phyloP scores from a whole-genome alignment of 2,329 filamentous ascomycete genomes.

The Gaeumannomyces tritici region DNA sequence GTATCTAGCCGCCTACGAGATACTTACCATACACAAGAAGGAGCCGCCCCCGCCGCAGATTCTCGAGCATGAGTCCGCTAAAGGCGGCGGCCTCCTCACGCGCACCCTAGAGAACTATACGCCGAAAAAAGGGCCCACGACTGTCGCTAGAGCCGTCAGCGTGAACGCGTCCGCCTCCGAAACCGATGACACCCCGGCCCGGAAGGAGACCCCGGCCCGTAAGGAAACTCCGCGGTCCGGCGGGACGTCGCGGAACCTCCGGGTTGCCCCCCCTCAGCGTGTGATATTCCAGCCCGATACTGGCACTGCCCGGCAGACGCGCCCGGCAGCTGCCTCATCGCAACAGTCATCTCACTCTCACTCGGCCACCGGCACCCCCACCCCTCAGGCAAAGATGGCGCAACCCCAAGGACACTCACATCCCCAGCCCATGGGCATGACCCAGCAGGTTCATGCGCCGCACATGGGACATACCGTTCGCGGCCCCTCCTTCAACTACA shows the following conservation, averaged over 20 bases:
- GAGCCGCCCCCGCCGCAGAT: constrained; percentile 84
- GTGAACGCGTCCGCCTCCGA: constrained; percentile 20
- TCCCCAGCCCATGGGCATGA: constrained; percentile 12
- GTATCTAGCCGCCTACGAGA: constrained; percentile 80
- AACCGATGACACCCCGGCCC: constrained; percentile 49
- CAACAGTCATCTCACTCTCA: constrained; percentile 23
- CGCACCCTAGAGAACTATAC: constrained; percentile 68
- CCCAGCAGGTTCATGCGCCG: constrained; percentile 14
- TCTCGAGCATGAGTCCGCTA: constrained; percentile 77
- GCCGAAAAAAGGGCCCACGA: constrained; percentile 20
- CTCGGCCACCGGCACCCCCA: constrained; percentile 15
- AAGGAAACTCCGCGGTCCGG: constrained; percentile 45
- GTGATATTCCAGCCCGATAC: constrained; percentile 80
- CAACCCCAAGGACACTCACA: constrained; percentile 14
- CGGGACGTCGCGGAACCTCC: constrained; percentile 54
- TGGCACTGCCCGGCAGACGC: constrained; percentile 51
- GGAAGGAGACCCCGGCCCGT: constrained; percentile 43
- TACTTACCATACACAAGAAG: constrained; percentile 64
- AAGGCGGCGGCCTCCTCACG: constrained; percentile 69
- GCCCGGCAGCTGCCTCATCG: constrained; percentile 39
- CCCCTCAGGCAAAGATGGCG: constrained; percentile 10
- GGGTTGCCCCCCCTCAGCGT: constrained; percentile 76
- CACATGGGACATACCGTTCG: constrained; percentile 20
- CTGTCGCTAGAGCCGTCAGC: constrained; percentile 18
- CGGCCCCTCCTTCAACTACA: constrained; percentile 36